Base-by-base conservation (phyloP, 176 grass and related monocot genomes). In the Rhynchospora breviuscula region DNA sequence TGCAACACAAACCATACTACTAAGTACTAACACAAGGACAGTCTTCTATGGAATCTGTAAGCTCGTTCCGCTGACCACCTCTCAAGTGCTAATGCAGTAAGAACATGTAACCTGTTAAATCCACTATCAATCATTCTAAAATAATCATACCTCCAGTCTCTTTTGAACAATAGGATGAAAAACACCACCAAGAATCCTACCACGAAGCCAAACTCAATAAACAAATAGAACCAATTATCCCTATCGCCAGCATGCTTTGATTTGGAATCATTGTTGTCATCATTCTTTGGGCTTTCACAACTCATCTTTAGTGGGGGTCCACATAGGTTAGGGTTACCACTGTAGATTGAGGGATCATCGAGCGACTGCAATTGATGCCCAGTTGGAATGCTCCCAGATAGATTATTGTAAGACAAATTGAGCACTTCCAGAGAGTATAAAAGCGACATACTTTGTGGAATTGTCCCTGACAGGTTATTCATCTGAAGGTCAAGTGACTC, bases 401-500 rank as follows among this genome's bases (percentile, higher is more conserved):
- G 64, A 79, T 85, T 63, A 40, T 40, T 40, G 8, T 79, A 84
- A 49, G 91, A 87, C 18, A 90, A 48, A 66, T 93, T 87, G 29
- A 90, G 52, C 1, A 1, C 0, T 19, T 49, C 48, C 26, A 93
- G 63, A 67, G 1, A 82, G 6, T 78, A 56, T 15, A 90, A 58
- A 26, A 0, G 14, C 3, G 80, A 7, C 59, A 90, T 86, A 83
- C 72, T 88, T 29, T 66, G 17, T 65, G 88, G 91, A 49, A 92
- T 90, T 4, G 54, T 9, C 22, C 91, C 73, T 0, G 72, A 86
- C 17, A 90, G 72, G 10, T 86, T 51, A 79, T 88, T 92, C 57
- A 85, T 63, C 3, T 79, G 82, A 51, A 92, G 14, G 54, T 92
- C 91, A 59, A 92, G 88, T 44, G 83, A 90, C 18, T 86, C 85